Evolutionary conservation across 1,284 basidiomycete species (phyloP).

Genomic region (Cutaneotrichosporon dermatis): DNA sequence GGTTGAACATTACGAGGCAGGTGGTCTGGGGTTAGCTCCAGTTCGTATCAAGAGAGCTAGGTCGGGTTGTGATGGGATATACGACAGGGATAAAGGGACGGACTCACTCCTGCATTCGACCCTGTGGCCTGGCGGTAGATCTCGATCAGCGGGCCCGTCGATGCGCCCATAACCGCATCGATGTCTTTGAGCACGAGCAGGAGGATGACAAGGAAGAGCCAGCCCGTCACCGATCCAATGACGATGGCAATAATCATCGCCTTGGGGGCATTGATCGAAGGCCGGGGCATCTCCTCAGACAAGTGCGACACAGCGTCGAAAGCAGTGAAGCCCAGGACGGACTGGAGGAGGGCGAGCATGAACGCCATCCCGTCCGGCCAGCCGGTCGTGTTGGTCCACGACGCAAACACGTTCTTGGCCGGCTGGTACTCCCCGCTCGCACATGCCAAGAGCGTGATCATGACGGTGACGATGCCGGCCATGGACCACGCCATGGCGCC

Average conservation of each 20-base stretch:
- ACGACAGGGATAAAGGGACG: not conserved
- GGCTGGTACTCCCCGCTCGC: slow-evolving; percentile 41
- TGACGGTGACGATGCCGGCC: slow-evolving; percentile 41
- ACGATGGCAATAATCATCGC: slow-evolving; percentile 54
- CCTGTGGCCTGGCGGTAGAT: slow-evolving; percentile 62
- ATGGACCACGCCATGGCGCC: slow-evolving; percentile 40
- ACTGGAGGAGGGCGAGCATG: slow-evolving; percentile 49
- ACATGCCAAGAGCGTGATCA: slow-evolving; percentile 44
- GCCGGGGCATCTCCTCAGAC: slow-evolving; percentile 30
- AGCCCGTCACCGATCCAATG: slow-evolving; percentile 57
- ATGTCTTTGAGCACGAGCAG: slow-evolving; percentile 63
- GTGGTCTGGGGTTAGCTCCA: slow-evolving; percentile 11
- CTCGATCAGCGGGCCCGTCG: slow-evolving; percentile 61
- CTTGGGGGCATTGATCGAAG: slow-evolving; percentile 10
- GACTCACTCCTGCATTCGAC: slow-evolving; percentile 52
- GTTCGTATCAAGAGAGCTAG: too few relatives aligned
- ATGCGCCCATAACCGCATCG: slow-evolving; percentile 54
- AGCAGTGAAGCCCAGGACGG: slow-evolving; percentile 45
- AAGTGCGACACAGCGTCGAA: slow-evolving; percentile 32
- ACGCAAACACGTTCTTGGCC: slow-evolving; percentile 46
- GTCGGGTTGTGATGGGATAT: too few relatives aligned
- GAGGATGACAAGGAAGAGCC: slow-evolving; percentile 61
- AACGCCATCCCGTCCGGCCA: slow-evolving; percentile 51
- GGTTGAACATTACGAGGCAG: slow-evolving; percentile 50
- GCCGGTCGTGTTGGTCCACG: slow-evolving; percentile 48